These are phyloP conservation scores for Saxophila tyrrhenica DNA, from an alignment of 495 filamentous ascomycete genomes.

Conservation along the genomic window DNA sequence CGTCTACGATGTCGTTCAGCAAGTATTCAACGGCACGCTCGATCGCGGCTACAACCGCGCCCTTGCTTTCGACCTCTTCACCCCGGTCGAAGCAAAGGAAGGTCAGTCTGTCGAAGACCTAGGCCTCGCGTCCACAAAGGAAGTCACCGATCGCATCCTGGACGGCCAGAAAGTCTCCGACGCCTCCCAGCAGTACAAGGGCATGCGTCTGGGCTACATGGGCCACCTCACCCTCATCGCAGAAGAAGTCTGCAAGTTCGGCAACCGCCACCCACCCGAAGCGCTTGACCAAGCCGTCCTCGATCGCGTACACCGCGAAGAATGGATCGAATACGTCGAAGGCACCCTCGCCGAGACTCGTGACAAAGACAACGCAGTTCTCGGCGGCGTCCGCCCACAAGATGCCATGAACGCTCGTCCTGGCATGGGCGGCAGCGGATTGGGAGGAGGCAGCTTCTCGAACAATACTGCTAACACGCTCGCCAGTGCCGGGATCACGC, in stretches of 20 bases:
- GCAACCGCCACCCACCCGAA: constrained; percentile 84
- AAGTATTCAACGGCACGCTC: constrained; percentile 98
- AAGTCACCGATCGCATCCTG: constrained; percentile 83
- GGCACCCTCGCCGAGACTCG: constrained; percentile 85
- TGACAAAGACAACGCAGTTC: constrained; percentile 93
- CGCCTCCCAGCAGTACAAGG: constrained; percentile 62
- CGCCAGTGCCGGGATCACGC: constrained; percentile 51
- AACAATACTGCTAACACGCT: constrained; percentile 36
- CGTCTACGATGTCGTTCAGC: constrained; percentile 97
- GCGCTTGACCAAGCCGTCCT: constrained; percentile 71
- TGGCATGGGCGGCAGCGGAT: constrained; percentile 40
- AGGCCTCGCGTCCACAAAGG: constrained; percentile 79
- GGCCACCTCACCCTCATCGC: constrained; percentile 94
- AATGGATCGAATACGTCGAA: constrained; percentile 95
- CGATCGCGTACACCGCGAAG: constrained; percentile 72
- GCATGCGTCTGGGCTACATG: constrained; percentile 96
- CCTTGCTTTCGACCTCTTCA: constrained; percentile 52
- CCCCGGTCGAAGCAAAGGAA: not conserved
- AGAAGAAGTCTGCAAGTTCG: constrained; percentile 98
- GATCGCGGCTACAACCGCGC: constrained; percentile 87
- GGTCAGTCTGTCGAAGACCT: not conserved
- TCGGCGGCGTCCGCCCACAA: constrained; percentile 91
- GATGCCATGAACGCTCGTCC: constrained; percentile 53
- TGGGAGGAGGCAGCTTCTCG: constrained; percentile 46
- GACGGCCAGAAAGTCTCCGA: constrained; percentile 82